These are phyloP conservation scores for Amanita pseudoporphyria DNA, from an alignment of 768 basidiomycete species.

Conservation along the genomic window DNA sequence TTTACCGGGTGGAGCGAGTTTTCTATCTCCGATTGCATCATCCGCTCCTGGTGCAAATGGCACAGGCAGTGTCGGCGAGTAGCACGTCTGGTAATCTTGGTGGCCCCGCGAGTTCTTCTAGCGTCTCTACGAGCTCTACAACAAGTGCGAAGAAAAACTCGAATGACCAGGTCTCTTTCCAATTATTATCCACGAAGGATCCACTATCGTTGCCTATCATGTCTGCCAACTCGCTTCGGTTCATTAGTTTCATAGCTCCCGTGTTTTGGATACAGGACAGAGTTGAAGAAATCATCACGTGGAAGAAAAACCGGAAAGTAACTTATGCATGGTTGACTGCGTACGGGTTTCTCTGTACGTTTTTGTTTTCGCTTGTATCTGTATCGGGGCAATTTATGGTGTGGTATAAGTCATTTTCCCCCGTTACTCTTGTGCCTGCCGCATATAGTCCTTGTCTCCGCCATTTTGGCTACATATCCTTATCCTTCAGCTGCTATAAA, in stretches of 20 bases:
- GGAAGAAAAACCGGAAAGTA: constrained; percentile 67
- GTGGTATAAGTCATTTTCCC: constrained; percentile 73
- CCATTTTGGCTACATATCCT: constrained; percentile 63
- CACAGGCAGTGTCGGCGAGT: constrained; percentile 2
- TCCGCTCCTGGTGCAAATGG: no score
- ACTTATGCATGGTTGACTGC: constrained; percentile 68
- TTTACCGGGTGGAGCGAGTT: constrained; percentile 11
- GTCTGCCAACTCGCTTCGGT: constrained; percentile 73
- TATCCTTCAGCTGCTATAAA: constrained; percentile 19
- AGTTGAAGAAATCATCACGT: constrained; percentile 74
- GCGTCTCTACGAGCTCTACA: not conserved
- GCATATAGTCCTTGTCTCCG: constrained; percentile 45
- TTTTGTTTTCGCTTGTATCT: constrained; percentile 1
- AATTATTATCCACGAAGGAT: constrained; percentile 50
- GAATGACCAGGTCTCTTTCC: constrained; percentile 9
- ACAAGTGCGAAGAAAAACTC: constrained; percentile 12
- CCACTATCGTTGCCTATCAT: constrained; percentile 71
- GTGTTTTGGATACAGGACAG: constrained; percentile 89
- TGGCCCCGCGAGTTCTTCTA: no score
- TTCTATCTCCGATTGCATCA: constrained; percentile 10
- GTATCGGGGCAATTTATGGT: not conserved
- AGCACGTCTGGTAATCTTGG: no score
- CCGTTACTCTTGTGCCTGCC: constrained; percentile 63
- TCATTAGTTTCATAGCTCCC: constrained; percentile 65
- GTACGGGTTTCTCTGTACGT: constrained; percentile 74